Evolutionary conservation across 495 filamentous ascomycete species (phyloP).

Genomic region (Immersiella caudata): DNA sequence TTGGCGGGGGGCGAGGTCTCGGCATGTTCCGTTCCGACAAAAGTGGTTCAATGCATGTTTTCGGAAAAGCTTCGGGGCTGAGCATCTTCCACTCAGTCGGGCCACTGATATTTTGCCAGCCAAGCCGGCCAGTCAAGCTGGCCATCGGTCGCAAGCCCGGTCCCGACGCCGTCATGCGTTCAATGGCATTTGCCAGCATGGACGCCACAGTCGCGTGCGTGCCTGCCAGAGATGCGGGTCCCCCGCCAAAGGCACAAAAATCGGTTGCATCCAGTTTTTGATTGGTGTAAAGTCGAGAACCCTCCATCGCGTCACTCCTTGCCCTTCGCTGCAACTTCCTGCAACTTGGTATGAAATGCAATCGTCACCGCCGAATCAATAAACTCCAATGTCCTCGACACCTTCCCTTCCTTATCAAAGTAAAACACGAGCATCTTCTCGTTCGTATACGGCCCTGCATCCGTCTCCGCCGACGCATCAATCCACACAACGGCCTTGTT

Average conservation of each 20-base stretch:
- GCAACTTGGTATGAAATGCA: conserved; percentile 21
- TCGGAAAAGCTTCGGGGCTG: neutral
- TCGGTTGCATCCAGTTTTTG: no score
- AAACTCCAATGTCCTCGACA: conserved; percentile 37
- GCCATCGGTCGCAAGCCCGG: neutral
- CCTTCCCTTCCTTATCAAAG: conserved; percentile 38
- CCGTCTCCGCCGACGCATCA: conserved; percentile 23
- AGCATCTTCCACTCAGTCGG: neutral
- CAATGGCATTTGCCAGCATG: neutral
- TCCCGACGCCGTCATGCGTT: neutral
- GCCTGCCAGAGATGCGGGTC: no score
- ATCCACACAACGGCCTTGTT: conserved; percentile 30
- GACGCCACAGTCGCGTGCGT: no score
- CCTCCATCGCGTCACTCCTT: no score
- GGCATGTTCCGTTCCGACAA: neutral
- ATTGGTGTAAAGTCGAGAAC: no score
- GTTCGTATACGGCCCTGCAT: conserved; percentile 24
- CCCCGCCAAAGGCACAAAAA: no score
- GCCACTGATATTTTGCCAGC: neutral
- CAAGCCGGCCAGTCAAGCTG: no score
- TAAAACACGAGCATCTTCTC: conserved; percentile 31
- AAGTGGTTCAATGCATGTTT: neutral
- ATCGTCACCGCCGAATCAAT: conserved; percentile 32
- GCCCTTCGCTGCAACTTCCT: neutral
- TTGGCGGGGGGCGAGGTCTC: neutral